A percentile compares a stretch with the other conserved stretches of the same genome.
Evolutionary conservation across 768 basidiomycete genomes (phyloP).

Genomic region (Hebeloma cylindrosporum): DNA sequence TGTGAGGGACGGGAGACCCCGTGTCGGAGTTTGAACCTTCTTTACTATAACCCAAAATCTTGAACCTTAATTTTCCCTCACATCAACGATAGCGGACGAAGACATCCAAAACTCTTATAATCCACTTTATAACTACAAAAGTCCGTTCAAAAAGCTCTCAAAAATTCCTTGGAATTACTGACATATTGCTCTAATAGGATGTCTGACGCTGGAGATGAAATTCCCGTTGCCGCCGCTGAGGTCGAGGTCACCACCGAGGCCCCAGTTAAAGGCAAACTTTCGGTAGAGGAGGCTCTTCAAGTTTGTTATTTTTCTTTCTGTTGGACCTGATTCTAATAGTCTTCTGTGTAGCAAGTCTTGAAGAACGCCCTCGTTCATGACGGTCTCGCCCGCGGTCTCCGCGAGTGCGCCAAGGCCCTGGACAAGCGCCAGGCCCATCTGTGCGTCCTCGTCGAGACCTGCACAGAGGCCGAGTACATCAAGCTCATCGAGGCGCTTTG

Average conservation of each 20-base stretch:
- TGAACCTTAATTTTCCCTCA: slow-evolving; percentile 59
- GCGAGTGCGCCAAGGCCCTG: slow-evolving; percentile 96
- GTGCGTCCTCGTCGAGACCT: slow-evolving; percentile 98
- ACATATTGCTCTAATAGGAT: slow-evolving; percentile 47
- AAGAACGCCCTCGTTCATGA: slow-evolving; percentile 99
- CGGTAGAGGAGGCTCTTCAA: slow-evolving; percentile 93
- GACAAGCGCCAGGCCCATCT: slow-evolving; percentile 99
- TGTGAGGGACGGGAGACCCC: slow-evolving; percentile 36
- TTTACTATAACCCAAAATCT: slow-evolving; percentile 23
- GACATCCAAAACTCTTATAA: slow-evolving; percentile 57
- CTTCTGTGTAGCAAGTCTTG: slow-evolving; percentile 80
- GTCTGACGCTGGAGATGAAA: slow-evolving; percentile 99
- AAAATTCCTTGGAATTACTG: slow-evolving; percentile 4
- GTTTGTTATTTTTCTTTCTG: slow-evolving; percentile 34
- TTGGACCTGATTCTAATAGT: slow-evolving; percentile 3
- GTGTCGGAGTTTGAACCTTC: slow-evolving; percentile 53
- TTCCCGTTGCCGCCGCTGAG: slow-evolving; percentile 67
- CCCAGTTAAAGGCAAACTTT: slow-evolving; percentile 93
- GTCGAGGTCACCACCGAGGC: slow-evolving; percentile 86
- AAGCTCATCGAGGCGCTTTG: slow-evolving; percentile 99
- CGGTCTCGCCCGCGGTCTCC: slow-evolving; percentile 96
- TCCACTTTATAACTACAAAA: slow-evolving; percentile 27
- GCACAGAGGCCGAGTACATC: slow-evolving; percentile 99
- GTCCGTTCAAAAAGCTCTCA: slow-evolving; percentile 28
- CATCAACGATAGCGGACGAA: slow-evolving; percentile 97